Percentiles rank a stretch among this genome's conserved stretches.
These are phyloP conservation scores for Alternaria longipes DNA, from an alignment of 2,329 filamentous ascomycete species.

Conservation along the genomic window DNA sequence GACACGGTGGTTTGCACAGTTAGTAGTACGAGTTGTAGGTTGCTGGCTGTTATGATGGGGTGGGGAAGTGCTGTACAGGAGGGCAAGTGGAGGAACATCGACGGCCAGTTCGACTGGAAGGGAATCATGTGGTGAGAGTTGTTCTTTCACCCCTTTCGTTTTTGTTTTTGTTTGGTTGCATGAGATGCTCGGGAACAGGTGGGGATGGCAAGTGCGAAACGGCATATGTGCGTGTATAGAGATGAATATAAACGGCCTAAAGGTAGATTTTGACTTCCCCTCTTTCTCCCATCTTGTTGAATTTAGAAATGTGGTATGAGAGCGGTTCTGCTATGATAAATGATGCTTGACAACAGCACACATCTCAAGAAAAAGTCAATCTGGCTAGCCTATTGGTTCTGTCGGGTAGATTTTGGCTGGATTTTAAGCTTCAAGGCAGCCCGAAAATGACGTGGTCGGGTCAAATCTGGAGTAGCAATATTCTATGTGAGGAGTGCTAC, in stretches of 20 bases:
- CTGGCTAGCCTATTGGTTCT: background rate
- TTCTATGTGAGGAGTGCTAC: no score
- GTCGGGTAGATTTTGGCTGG: no score
- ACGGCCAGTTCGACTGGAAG: conserved; percentile 52
- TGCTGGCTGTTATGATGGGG: conserved; percentile 87
- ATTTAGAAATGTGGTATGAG: background rate
- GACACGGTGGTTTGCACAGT: conserved; percentile 81
- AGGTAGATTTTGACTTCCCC: background rate
- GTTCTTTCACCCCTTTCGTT: background rate
- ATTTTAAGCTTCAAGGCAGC: no score
- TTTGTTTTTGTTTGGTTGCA: background rate
- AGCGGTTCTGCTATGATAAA: background rate
- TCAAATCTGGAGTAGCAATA: no score
- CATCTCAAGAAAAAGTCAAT: background rate
- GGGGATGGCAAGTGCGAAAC: background rate
- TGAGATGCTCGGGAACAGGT: background rate
- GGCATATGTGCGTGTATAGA: background rate
- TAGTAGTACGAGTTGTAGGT: conserved; percentile 71
- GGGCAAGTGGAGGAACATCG: conserved; percentile 76
- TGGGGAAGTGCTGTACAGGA: conserved; percentile 68
- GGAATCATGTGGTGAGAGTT: conserved; percentile 47
- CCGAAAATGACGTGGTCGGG: no score
- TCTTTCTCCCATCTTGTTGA: background rate
- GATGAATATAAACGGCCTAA: conserved; percentile 1
- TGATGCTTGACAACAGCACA: background rate